phyloP scores from a whole-genome alignment of 345 rosid genomes.

The Salix viminalis region DNA sequence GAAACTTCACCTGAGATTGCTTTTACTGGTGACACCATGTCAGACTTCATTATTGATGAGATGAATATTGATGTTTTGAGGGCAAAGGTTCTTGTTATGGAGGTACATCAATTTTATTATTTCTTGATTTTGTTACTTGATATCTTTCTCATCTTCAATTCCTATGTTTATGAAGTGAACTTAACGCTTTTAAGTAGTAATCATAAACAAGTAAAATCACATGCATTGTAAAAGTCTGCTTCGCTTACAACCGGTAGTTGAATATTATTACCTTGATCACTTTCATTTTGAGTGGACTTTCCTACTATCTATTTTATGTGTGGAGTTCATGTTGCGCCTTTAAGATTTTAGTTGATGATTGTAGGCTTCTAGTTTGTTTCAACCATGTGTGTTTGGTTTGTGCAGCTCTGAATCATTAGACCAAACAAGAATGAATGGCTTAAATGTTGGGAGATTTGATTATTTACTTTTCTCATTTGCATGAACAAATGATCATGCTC shows the following conservation, averaged over 20 bases:
- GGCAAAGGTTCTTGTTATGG: slow-evolving; percentile 83
- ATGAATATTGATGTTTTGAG: slow-evolving; percentile 61
- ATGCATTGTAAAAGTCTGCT: no score
- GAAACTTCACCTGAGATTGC: slow-evolving; percentile 72
- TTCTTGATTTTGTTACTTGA: neutral
- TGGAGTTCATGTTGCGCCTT: neutral
- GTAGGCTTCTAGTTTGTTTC: neutral
- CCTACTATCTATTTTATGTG: neutral
- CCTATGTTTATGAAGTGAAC: no score
- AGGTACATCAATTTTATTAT: slow-evolving; percentile 42
- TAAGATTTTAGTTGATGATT: neutral
- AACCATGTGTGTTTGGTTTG: neutral
- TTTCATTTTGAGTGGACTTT: neutral
- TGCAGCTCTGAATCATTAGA: neutral
- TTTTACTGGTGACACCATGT: slow-evolving; percentile 89
- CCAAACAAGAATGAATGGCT: no score
- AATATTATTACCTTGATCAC: neutral
- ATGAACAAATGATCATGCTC: neutral
- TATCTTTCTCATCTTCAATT: neutral
- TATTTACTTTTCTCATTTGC: neutral
- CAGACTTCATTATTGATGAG: slow-evolving; percentile 68
- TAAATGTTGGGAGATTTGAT: neutral
- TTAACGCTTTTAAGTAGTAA: no score
- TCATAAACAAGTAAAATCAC: no score
- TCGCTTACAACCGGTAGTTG: no score